Evolutionary conservation across 495 filamentous ascomycete species (phyloP), one percentile per base, ranked within the genome.

Genomic region (Podospora australis): DNA sequence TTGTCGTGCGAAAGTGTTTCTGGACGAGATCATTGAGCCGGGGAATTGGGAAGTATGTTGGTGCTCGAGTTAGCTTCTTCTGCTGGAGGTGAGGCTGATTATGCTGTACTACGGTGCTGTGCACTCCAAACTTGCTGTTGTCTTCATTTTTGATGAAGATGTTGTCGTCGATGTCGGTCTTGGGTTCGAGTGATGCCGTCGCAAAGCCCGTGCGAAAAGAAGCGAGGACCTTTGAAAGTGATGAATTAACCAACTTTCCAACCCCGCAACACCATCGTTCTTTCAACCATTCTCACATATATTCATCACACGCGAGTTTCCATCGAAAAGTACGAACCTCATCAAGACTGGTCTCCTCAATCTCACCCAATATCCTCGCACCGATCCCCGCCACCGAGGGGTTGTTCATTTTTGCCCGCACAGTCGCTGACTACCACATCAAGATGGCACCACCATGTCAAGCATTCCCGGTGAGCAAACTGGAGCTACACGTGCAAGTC

Each of bases 361-460:
- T 57, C 55, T 68, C 68, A 24, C 46, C 51, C 30, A 94, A 66
- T 58, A 91, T 59, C 48, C 74, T 74, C 46, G 73, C 74, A 24
- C 89, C 89, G 17, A 80, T 59, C 28, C 58, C 61, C 53, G 74
- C 66, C 28, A 69, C 58, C 3, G 50, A 50, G 38, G 56, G 49
- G 1, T 53, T 28, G 45, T 58, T 47, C 55, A 58, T 59, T 49
- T 5, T 47, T n/a, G n/a, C n/a, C n/a, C n/a, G n/a, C n/a, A n/a
- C n/a, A n/a, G n/a, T n/a, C n/a, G n/a, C n/a, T n/a, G n/a, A n/a
- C n/a, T n/a, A n/a, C n/a, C n/a, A n/a, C n/a, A n/a, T n/a, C n/a
- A n/a, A n/a, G n/a, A 87, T 89, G 84, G 61, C 83, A 41, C 83
- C 83, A 2, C 74, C 76, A 2, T 66, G 77, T 51, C 70, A 74